Evolutionary conservation across 148 eudicot species (phyloP).

Genomic region (Vaccinium myrtillus): DNA sequence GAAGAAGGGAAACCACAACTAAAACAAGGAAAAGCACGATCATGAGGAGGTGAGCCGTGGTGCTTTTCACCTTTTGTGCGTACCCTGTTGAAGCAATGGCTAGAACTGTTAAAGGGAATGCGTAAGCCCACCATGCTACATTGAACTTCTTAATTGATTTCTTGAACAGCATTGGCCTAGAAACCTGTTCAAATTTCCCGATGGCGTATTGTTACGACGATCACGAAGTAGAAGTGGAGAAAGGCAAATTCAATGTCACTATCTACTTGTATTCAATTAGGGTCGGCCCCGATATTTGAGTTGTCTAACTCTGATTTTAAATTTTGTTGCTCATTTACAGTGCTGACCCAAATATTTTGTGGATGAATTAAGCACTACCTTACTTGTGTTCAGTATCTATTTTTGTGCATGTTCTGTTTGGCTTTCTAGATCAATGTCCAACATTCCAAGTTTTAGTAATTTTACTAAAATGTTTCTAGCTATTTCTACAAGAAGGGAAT

Average conservation of each 20-base stretch:
- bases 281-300: no score
- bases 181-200: slow-evolving; percentile 30
- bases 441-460: neutral
- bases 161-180: slow-evolving; percentile 62
- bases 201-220: neutral
- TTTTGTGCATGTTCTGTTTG: no score
- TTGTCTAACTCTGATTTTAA: no score
- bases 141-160: slow-evolving; percentile 39
- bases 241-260: neutral
- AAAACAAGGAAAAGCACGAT: slow-evolving; percentile 52
- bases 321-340: no score
- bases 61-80: slow-evolving; percentile 37
- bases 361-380: no score
- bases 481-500: neutral
- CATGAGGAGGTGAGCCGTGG: slow-evolving; percentile 32
- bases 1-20: slow-evolving; percentile 44
- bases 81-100: slow-evolving; percentile 36
- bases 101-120: slow-evolving; percentile 55
- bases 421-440: neutral
- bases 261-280: neutral
- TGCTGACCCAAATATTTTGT: no score
- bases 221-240: neutral
- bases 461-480: neutral
- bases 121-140: slow-evolving; percentile 77
- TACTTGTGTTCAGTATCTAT: no score